These are phyloP conservation scores for Paraphaeosphaeria sporulosa DNA, from an alignment of 2,329 filamentous ascomycete species.

Conservation along the genomic window DNA sequence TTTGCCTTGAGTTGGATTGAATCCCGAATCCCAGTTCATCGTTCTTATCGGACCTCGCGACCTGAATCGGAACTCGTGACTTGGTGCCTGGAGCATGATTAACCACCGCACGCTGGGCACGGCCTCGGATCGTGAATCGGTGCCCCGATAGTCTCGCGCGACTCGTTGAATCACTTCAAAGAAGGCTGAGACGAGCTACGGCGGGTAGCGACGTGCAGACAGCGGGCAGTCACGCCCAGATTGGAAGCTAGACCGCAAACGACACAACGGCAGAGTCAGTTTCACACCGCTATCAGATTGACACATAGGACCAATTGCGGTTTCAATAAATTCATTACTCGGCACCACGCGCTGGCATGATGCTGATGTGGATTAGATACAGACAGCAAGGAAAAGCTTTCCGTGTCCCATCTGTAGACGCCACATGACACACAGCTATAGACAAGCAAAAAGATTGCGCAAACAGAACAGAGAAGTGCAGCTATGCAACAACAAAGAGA, in stretches of 20 bases:
- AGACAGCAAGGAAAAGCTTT: constrained; percentile 9
- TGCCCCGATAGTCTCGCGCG: too few species aligned
- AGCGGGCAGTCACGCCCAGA: too few species aligned
- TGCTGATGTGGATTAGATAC: constrained; percentile 14
- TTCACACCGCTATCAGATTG: not conserved
- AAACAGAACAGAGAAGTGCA: not conserved
- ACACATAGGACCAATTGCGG: not conserved
- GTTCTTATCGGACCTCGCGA: not conserved
- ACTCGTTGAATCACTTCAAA: too few species aligned
- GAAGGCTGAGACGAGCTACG: too few species aligned
- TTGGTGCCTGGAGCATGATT: too few species aligned
- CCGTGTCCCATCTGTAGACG: constrained; percentile 16
- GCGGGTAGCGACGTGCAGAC: too few species aligned
- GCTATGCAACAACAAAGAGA: constrained; percentile 16
- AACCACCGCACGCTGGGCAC: too few species aligned
- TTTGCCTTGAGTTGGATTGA: too few species aligned
- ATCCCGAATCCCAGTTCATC: too few species aligned
- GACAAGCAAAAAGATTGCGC: constrained; percentile 5
- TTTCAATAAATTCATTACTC: constrained; percentile 19
- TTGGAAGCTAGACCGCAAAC: not conserved
- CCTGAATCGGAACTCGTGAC: not conserved
- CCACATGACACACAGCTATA: constrained; percentile 5
- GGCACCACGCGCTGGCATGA: constrained; percentile 7
- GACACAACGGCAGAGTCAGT: not conserved
- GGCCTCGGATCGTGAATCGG: not conserved